Conservation (phyloP, 768 basidiomycete species). For the Chalciporus piperatus region DNA sequence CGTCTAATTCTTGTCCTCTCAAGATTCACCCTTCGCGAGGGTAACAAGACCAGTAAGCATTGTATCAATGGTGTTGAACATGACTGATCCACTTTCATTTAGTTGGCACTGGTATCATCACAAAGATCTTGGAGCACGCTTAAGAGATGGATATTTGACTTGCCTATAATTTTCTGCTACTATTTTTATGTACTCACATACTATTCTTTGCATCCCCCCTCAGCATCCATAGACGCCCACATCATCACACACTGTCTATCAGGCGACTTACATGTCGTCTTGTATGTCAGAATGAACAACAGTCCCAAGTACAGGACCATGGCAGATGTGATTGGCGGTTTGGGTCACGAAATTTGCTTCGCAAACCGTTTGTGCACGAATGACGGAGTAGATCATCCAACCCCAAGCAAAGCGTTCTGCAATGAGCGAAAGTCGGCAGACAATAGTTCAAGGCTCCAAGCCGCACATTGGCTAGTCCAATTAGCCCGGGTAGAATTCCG, state of each 20-base stretch:
- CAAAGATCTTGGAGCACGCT: slow-evolving; percentile 65
- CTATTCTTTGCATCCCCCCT: slow-evolving; percentile 20
- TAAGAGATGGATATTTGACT: slow-evolving; percentile 10
- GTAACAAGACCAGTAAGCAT: slow-evolving; percentile 81
- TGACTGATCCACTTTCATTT: slow-evolving; percentile 10
- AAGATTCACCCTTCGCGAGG: slow-evolving; percentile 89
- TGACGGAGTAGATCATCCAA: too few species aligned
- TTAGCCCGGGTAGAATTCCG: too few species aligned
- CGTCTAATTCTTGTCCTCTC: background rate
- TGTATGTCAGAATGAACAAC: background rate
- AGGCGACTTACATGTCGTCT: background rate
- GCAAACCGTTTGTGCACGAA: too few species aligned
- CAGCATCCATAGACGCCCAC: slow-evolving; percentile 19
- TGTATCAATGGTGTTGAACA: background rate
- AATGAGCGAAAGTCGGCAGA: too few species aligned
- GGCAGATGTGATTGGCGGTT: too few species aligned
- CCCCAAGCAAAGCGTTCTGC: too few species aligned
- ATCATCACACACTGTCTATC: background rate
- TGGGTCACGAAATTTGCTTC: too few species aligned
- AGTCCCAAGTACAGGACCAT: too few species aligned
- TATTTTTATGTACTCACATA: slow-evolving; percentile 16
- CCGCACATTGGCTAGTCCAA: too few species aligned
- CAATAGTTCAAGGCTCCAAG: too few species aligned
- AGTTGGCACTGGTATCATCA: slow-evolving; percentile 95
- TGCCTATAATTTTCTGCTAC: slow-evolving; percentile 19